Conservation (phyloP, 495 filamentous ascomycete species). For the Aspergillus saccharolyticus region DNA sequence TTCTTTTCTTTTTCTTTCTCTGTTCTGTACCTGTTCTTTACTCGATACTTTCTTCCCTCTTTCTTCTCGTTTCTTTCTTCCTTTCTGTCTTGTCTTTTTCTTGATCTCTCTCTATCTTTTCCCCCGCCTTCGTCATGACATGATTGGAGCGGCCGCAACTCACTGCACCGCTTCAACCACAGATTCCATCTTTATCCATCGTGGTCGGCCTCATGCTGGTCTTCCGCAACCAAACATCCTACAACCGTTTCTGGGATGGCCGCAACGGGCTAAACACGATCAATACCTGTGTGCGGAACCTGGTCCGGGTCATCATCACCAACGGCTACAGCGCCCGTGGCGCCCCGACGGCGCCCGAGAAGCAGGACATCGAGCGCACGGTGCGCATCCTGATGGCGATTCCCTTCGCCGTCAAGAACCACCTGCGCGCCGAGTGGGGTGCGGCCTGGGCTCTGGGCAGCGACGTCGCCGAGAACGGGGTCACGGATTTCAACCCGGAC, state of each 20-base stretch:
- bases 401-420: slow-evolving; percentile 71
- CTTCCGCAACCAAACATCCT: slow-evolving; percentile 68
- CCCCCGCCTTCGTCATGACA: neutral
- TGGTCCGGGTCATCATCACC: slow-evolving; percentile 54
- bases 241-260: slow-evolving; percentile 70
- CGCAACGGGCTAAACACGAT: slow-evolving; percentile 55
- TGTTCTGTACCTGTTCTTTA: no score
- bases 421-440: slow-evolving; percentile 69
- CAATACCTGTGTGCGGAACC: slow-evolving; percentile 57
- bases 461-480: slow-evolving; percentile 41
- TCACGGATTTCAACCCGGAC: slow-evolving; percentile 48
- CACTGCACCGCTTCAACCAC: neutral
- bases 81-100: no score
- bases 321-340: slow-evolving; percentile 32
- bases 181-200: slow-evolving; percentile 73
- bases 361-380: slow-evolving; percentile 54
- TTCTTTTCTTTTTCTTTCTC: no score
- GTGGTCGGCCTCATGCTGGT: slow-evolving; percentile 79
- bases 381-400: slow-evolving; percentile 63
- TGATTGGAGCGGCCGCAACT: neutral
- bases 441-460: slow-evolving; percentile 44
- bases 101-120: no score
- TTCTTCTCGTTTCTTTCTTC: no score
- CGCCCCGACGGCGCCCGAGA: slow-evolving; percentile 36
- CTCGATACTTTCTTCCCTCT: no score